Base-by-base conservation (phyloP, 2,329 filamentous ascomycete genomes). In the Xylariales sp. region DNA sequence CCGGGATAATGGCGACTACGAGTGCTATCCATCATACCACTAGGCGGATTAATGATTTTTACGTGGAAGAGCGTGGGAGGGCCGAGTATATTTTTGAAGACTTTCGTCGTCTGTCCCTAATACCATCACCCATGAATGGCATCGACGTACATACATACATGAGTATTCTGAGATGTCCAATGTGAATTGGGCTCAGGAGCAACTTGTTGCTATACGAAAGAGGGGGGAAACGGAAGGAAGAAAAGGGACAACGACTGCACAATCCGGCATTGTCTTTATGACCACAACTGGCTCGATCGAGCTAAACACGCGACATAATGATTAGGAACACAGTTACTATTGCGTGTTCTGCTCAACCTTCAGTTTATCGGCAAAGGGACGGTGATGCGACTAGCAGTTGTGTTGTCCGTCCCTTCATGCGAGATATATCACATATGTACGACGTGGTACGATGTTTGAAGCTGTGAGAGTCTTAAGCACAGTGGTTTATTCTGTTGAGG, bases 401-500 rank as follows among this genome's bases (percentile, higher is more conserved):
- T 7, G 18, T 30, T 46, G 53, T 63, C 34, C 55, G 5, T 57
- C n/a, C 48, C 36, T 39, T 45, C n/a, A 18, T 39, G n/a, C 50
- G 43, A 43, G 49, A 49, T 59, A 36, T 39, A 65, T 65, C 60
- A 48, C 57, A 45, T 57, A 14, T 57, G 43, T 34, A 50, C 23
- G 43, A 14, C 16, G 28, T 30, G 59, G 18, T 45, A 63, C 45
- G n/a, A 48, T 52, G 18, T 28, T 52, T 41, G 43, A 61, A 61
- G 18, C 49, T 41, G 41, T 9, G 50, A 50, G 48, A 45, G 28
- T 30, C n/a, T 43, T 43, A 53, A 39, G 54, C 55, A 60, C 34
- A 48, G 50, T 30, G 58, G 46, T 48, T 62, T 45, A 56, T 62
- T 45, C 34, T 63, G 49, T 59, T 50, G 45, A 63, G 60, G 55